Conservation (phyloP, 768 basidiomycete species). For the Phaeotremella skinneri region DNA sequence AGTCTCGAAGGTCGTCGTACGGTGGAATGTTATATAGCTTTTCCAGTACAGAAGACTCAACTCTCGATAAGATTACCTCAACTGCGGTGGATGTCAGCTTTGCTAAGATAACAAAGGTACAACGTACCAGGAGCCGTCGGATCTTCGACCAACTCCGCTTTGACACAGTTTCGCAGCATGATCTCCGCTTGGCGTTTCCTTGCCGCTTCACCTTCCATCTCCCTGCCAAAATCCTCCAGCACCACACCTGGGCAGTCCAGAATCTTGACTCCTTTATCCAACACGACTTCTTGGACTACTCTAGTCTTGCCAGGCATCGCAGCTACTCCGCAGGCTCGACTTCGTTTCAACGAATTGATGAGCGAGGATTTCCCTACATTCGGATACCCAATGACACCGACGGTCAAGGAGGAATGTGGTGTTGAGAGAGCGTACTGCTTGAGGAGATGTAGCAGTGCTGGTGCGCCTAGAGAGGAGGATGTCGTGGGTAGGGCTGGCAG, state of each 20-base stretch:
- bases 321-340: conserved; percentile 72
- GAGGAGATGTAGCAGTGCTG: conserved; percentile 67
- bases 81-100: conserved; percentile 56
- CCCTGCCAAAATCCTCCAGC: conserved; percentile 72
- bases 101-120: background rate
- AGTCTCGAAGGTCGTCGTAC: conserved; percentile 69
- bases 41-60: conserved; percentile 66
- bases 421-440: conserved; percentile 57
- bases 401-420: conserved; percentile 51
- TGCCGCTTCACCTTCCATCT: conserved; percentile 43
- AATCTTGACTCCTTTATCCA: conserved; percentile 88
- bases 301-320: conserved; percentile 93
- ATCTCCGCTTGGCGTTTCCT: conserved; percentile 59
- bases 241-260: conserved; percentile 98
- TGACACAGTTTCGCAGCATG: conserved; percentile 81
- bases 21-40: conserved; percentile 82
- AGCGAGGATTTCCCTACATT: conserved; percentile 53
- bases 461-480: conserved; percentile 53
- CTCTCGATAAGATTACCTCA: conserved; percentile 77
- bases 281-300: conserved; percentile 81
- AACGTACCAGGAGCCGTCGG: conserved; percentile 78
- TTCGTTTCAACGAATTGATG: conserved; percentile 53
- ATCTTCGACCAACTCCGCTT: conserved; percentile 86
- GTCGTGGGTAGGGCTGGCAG: conserved; percentile 41
- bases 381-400: conserved; percentile 53